Conservation (phyloP, 1,284 basidiomycete genomes). For the Cronartium quercuum region DNA sequence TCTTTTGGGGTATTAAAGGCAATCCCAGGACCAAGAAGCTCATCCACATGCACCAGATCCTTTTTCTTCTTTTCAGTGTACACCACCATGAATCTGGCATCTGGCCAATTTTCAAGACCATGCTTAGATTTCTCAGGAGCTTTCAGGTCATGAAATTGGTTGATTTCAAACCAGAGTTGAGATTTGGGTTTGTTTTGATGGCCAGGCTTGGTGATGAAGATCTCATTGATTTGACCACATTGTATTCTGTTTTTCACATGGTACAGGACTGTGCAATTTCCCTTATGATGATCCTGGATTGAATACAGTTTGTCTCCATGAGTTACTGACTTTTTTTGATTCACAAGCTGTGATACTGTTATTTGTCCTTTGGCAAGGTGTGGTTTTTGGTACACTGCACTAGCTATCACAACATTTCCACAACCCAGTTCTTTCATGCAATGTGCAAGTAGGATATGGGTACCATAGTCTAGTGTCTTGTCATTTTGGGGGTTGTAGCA, state of each 20-base stretch:
- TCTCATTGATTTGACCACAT: slow-evolving; percentile 16
- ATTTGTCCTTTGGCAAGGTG: background rate
- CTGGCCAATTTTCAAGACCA: slow-evolving; percentile 14
- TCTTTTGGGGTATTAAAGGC: background rate
- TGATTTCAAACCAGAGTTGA: slow-evolving; percentile 17
- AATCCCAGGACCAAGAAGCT: slow-evolving; percentile 7
- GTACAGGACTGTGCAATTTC: slow-evolving; percentile 16
- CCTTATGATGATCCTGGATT: slow-evolving; percentile 5
- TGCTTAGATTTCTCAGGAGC: slow-evolving; percentile 11
- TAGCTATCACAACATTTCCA: background rate
- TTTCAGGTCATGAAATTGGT: background rate
- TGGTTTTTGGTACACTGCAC: slow-evolving; percentile 1
- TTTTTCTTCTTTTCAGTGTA: slow-evolving; percentile 1
- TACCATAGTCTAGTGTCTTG: slow-evolving; percentile 6
- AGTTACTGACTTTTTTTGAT: slow-evolving; percentile 1
- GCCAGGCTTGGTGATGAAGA: slow-evolving; percentile 4
- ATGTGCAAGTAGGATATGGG: background rate
- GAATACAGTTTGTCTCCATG: background rate
- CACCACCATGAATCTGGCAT: background rate
- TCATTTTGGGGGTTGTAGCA: background rate
- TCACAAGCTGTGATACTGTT: background rate
- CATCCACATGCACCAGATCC: slow-evolving; percentile 6
- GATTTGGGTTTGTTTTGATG: background rate
- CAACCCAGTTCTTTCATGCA: background rate
- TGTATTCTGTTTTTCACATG: background rate